Evolutionary conservation across 2,329 filamentous ascomycete species (phyloP).

Genomic region (Fusarium denticulatum): DNA sequence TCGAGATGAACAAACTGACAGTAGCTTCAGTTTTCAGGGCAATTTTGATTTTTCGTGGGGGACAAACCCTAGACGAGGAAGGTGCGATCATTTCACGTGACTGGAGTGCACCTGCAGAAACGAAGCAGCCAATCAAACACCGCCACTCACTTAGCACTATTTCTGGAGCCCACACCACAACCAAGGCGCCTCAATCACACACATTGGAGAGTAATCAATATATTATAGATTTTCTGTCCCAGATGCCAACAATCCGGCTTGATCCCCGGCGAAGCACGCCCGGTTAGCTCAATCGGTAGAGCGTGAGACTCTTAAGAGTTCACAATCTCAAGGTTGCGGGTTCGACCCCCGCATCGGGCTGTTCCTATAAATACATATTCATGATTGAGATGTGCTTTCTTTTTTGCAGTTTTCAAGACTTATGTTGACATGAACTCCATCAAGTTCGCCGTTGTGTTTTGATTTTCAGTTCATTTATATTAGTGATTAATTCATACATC

Average conservation of each 20-base stretch:
- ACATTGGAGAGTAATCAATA: background rate
- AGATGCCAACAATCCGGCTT: too few relatives aligned
- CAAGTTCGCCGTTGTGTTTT: too few relatives aligned
- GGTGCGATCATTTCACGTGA: constrained; percentile 46
- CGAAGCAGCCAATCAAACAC: background rate
- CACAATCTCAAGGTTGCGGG: constrained; percentile 65
- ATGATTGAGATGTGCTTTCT: constrained; percentile 32
- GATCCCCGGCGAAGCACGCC: constrained; percentile 59
- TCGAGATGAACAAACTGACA: constrained; percentile 47
- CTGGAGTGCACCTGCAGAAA: background rate
- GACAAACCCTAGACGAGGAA: constrained; percentile 52
- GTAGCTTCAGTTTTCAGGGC: constrained; percentile 28
- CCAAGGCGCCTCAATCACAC: background rate
- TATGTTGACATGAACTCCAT: too few relatives aligned
- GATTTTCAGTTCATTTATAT: too few relatives aligned
- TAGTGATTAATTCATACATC: too few relatives aligned
- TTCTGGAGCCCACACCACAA: background rate
- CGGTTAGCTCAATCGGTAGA: constrained; percentile 60
- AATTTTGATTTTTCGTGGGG: constrained; percentile 44
- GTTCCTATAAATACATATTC: constrained; percentile 46
- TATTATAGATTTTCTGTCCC: accelerated
- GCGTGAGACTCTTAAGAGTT: constrained; percentile 71
- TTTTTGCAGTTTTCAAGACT: too few relatives aligned
- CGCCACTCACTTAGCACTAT: background rate
- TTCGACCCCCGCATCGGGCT: constrained; percentile 60